Conservation (phyloP, 495 filamentous ascomycete species). For the Platismatia glauca region DNA sequence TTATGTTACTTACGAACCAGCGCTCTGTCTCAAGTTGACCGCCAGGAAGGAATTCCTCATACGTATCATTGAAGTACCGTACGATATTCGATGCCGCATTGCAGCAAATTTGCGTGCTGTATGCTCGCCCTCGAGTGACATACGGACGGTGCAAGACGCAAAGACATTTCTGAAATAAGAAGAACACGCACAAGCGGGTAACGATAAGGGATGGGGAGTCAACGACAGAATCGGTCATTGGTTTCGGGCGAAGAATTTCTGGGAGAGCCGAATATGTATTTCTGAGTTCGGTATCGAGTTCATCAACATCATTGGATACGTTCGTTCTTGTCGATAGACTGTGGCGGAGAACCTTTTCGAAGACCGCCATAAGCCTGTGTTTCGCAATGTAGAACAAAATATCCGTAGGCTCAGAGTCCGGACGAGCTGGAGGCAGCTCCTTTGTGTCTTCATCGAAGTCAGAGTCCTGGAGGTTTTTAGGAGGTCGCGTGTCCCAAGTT, state of each 20-base stretch:
- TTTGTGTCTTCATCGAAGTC: constrained; percentile 35
- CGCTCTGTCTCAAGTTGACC: constrained; percentile 28
- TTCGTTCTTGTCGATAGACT: constrained; percentile 24
- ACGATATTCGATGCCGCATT: constrained; percentile 25
- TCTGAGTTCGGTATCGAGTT: constrained; percentile 30
- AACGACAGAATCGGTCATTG: constrained; percentile 29
- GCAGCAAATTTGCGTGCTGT: constrained; percentile 21
- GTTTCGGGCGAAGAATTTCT: constrained; percentile 24
- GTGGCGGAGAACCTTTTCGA: constrained; percentile 36
- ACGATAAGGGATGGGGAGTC: constrained; percentile 33
- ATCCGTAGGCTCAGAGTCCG: constrained; percentile 32
- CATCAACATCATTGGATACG: constrained; percentile 32
- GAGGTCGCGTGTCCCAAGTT: constrained; percentile 37
- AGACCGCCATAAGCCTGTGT: constrained; percentile 33
- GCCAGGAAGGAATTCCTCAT: constrained; percentile 27
- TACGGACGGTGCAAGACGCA: constrained; percentile 35
- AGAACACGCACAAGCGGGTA: constrained; percentile 28
- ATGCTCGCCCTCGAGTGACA: constrained; percentile 26
- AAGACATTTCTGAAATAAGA: constrained; percentile 32
- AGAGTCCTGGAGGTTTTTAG: constrained; percentile 36
- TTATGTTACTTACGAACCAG: constrained; percentile 23
- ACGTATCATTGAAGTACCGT: constrained; percentile 21
- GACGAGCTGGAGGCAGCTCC: constrained; percentile 32
- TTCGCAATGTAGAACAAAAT: constrained; percentile 35
- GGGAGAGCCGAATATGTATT: constrained; percentile 29